These are phyloP conservation scores for Monotropa hypopitys DNA, from an alignment of 179 eudicot species.

Conservation along the genomic window DNA sequence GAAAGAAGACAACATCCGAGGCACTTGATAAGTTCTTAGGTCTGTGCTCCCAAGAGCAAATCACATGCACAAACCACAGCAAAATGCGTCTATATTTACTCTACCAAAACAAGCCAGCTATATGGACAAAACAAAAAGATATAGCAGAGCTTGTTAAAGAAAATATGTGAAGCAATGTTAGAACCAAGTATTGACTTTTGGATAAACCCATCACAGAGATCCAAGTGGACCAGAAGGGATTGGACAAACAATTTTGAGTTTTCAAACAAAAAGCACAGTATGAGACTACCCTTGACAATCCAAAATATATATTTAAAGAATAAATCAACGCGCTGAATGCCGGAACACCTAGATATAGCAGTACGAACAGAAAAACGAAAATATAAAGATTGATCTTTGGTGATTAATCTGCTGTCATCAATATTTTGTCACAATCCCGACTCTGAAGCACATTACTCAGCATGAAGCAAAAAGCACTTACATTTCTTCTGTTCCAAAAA, in stretches of 20 bases:
- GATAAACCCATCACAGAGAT: background rate
- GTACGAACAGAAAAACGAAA: background rate
- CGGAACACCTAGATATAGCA: background rate
- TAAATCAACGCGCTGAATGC: background rate
- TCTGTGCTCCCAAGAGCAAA: background rate
- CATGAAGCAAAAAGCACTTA: slow-evolving; percentile 29
- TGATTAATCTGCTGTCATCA: background rate
- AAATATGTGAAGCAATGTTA: background rate
- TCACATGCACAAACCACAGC: background rate
- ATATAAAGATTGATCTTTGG: background rate
- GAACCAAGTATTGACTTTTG: background rate
- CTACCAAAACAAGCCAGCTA: background rate
- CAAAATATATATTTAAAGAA: background rate
- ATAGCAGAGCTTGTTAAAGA: background rate
- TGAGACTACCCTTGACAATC: background rate
- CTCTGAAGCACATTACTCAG: background rate
- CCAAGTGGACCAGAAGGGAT: background rate
- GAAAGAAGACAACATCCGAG: background rate
- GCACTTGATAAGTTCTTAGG: background rate
- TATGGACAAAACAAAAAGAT: background rate
- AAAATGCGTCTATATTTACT: background rate
- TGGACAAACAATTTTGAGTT: background rate
- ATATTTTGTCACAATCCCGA: background rate
- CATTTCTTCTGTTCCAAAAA: slow-evolving; percentile 93
- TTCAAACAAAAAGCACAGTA: background rate